Conservation (phyloP, 805 yeast species). For the Maudiozyma barnettii region DNA sequence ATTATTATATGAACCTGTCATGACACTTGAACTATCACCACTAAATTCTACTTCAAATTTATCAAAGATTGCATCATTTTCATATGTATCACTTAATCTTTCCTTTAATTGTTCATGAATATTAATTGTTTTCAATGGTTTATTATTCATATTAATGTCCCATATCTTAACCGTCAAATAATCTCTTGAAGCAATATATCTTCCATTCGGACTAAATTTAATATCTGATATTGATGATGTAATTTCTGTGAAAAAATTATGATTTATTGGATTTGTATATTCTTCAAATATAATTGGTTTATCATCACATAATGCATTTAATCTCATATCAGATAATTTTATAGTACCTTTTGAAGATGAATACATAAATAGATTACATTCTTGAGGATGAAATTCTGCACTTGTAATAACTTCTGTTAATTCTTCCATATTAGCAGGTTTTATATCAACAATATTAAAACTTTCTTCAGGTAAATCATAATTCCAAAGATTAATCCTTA, state of each 20-base stretch:
- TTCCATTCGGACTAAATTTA: constrained; percentile 83
- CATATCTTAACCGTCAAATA: constrained; percentile 95
- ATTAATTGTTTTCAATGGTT: constrained; percentile 87
- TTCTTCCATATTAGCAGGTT: constrained; percentile 98
- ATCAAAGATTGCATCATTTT: constrained; percentile 96
- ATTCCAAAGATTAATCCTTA: constrained; percentile 93
- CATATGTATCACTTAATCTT: constrained; percentile 92
- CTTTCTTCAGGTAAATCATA: constrained; percentile 88
- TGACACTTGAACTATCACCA: constrained; percentile 84
- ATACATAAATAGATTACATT: constrained; percentile 91
- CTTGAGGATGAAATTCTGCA: constrained; percentile 90
- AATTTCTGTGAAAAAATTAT: constrained; percentile 94
- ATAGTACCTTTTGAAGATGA: constrained; percentile 93
- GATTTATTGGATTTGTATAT: constrained; percentile 82
- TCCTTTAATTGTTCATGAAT: constrained; percentile 93
- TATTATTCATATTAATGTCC: constrained; percentile 96
- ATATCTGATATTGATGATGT: constrained; percentile 91
- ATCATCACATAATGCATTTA: constrained; percentile 84
- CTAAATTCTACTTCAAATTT: constrained; percentile 93
- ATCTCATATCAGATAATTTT: constrained; percentile 93
- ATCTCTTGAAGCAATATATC: constrained; percentile 93
- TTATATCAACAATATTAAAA: constrained; percentile 94
- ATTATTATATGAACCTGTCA: constrained; percentile 96
- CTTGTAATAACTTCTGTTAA: constrained; percentile 94
- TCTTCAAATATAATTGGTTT: constrained; percentile 87